A percentile compares a stretch with the other conserved stretches of the same genome.
These are phyloP conservation scores for Stephania yunnanensis DNA, from an alignment of 164 flowering plant species.

Conservation along the genomic window DNA sequence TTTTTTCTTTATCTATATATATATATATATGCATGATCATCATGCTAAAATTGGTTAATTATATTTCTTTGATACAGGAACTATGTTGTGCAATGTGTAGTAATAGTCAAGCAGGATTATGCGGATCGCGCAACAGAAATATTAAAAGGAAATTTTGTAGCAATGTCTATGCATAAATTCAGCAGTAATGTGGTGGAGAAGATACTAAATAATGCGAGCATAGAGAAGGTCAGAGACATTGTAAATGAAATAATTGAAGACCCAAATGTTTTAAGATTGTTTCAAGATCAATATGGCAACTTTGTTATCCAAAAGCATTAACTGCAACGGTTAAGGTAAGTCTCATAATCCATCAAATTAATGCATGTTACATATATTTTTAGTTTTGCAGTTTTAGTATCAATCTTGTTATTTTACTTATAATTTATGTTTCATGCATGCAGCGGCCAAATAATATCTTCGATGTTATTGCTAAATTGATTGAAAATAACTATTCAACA, in stretches of 20 bases:
- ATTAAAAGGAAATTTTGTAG: constrained; percentile 28
- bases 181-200: constrained; percentile 48
- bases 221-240: constrained; percentile 14
- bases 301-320: neutral
- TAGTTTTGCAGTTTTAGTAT: neutral
- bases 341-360: neutral
- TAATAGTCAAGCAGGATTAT: neutral
- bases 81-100: constrained; percentile 47
- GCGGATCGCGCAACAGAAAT: constrained; percentile 8
- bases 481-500: constrained; percentile 4
- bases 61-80: constrained; percentile 28
- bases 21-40: neutral
- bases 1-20: no score
- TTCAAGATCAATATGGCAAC: constrained; percentile 13
- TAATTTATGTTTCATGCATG: neutral
- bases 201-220: constrained; percentile 15
- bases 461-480: constrained; percentile 5
- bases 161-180: constrained; percentile 33
- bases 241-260: constrained; percentile 26
- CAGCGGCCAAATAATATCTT: constrained; percentile 4
- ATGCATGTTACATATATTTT: neutral
- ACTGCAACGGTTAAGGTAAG: neutral
- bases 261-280: constrained; percentile 11
- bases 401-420: neutral
- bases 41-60: neutral